Base-by-base conservation (phyloP, 2,329 filamentous ascomycete genomes). In the Blastomyces gilchristii region DNA sequence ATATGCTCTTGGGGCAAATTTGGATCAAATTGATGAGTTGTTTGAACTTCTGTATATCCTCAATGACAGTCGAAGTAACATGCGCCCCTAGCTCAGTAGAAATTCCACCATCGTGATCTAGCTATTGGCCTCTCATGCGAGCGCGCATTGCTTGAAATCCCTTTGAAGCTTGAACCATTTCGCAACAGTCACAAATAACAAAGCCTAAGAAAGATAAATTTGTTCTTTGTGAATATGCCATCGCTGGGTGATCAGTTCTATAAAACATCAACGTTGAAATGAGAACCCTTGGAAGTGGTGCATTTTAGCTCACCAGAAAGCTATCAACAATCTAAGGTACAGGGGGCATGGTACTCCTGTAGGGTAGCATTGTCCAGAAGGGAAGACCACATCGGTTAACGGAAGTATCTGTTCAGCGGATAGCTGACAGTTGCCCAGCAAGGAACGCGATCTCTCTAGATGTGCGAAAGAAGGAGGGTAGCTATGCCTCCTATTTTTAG, bases 1-100 rank as follows among this genome's bases (percentile, higher is more conserved):
- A 85, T 74, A 65, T 85, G 81, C 65, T 84, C 82, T 63, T 84
- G 77, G 28, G 83, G 81, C 66, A 86, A 72, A 68, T 86, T 85
- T 49, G 83, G 83, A 67, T 86, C 84, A 69, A 83, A 79, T n/a
- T 57, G 63, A 28, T 63, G 60, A 14, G 63, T 18, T 62, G 58
- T n/a, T 28, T 22, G 39, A 63, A 41, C 37, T 63, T 64, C 34
- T 60, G 58, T 14, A 63, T 25, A 22, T 64, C 61, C 1, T 60
- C 49, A 22, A 28, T 25, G 12, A 22, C 9, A 50, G 49, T 28
- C 9, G 49, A 49, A 49, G n/a, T 49, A 22, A 12, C 9, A n/a
- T 12, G 45, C n/a, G 0, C 45, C 45, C 7, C 8, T 49, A 49
- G 11, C 49, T 50, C 49, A 14, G 45, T 22, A n/a, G 49, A 50